Evolutionary conservation across 805 yeast species (phyloP).

Genomic region (Sungouiozyma ichnusensis): DNA sequence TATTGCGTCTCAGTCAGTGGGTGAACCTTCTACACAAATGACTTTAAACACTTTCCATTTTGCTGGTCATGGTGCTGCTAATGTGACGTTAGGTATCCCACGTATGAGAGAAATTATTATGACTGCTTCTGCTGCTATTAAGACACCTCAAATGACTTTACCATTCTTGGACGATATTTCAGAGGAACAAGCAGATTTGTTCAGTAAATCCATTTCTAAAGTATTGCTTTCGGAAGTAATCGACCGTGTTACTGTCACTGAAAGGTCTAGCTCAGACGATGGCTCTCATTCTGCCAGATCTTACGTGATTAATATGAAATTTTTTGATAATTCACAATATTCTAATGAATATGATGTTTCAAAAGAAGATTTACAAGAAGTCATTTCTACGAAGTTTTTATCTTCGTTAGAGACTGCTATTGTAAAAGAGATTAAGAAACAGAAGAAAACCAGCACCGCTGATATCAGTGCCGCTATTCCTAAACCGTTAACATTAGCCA

Average conservation of each 20-base stretch:
- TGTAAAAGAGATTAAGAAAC: conserved; percentile 72
- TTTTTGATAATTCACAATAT: conserved; percentile 70
- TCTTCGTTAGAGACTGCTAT: conserved; percentile 61
- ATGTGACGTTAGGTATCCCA: conserved; percentile 98
- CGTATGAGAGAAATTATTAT: conserved; percentile 99
- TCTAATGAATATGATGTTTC: conserved; percentile 81
- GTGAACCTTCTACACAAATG: conserved; percentile 99
- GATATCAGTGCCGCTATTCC: conserved; percentile 65
- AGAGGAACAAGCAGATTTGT: conserved; percentile 82
- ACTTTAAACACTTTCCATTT: conserved; percentile 94
- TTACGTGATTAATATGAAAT: conserved; percentile 62
- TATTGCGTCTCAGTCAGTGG: conserved; percentile 95
- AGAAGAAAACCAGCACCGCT: conserved; percentile 49
- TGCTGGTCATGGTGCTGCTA: conserved; percentile 99
- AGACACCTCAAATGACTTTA: conserved; percentile 97
- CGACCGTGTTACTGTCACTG: conserved; percentile 75
- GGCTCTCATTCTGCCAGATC: conserved; percentile 45
- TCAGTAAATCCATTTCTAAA: conserved; percentile 81
- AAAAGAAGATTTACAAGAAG: conserved; percentile 63
- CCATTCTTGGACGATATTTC: conserved; percentile 73
- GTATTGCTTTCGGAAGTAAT: conserved; percentile 82
- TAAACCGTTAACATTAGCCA: conserved; percentile 17
- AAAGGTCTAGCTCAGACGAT: conserved; percentile 62
- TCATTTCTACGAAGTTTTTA: conserved; percentile 57
- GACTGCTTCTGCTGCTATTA: conserved; percentile 94